Percentiles rank a stretch among this genome's conserved stretches.
These are phyloP conservation scores for Bathelium albidoporum DNA, from an alignment of 495 filamentous ascomycete species.

Conservation along the genomic window DNA sequence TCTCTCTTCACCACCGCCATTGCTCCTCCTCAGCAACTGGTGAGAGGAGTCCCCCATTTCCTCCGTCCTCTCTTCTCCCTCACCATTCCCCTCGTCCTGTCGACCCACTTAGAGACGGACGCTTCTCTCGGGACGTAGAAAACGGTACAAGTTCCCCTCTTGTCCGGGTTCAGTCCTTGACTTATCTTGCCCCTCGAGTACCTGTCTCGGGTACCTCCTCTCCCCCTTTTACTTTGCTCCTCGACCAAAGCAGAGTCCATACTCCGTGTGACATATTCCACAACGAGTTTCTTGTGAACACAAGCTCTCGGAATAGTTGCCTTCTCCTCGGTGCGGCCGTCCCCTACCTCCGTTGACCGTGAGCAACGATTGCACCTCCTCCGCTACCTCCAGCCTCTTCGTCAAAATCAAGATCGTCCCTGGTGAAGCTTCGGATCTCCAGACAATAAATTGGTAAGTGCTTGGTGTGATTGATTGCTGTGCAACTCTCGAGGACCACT, in stretches of 20 bases:
- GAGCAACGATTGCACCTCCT: neutral
- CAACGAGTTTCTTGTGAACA: neutral
- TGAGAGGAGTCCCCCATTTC: neutral
- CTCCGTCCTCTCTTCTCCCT: neutral
- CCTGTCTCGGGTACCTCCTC: constrained; percentile 1
- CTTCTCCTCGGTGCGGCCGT: neutral
- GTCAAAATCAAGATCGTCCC: neutral
- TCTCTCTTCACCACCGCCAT: constrained; percentile 6
- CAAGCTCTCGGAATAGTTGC: neutral
- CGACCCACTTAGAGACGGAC: neutral
- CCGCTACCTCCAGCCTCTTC: neutral
- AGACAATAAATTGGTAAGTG: neutral
- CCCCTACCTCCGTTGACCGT: neutral
- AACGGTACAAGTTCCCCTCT: neutral
- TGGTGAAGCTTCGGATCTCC: neutral
- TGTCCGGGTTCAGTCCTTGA: neutral
- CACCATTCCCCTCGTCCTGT: neutral
- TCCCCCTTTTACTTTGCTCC: neutral
- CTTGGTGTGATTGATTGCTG: neutral
- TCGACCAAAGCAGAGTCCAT: neutral
- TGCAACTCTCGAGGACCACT: neutral
- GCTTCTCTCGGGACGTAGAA: neutral
- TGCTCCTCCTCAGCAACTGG: constrained; percentile 5
- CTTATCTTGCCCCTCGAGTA: neutral
- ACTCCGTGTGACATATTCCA: neutral